phyloP scores from a whole-genome alignment of 257 asterid genomes.

The Primulina tabacum region DNA sequence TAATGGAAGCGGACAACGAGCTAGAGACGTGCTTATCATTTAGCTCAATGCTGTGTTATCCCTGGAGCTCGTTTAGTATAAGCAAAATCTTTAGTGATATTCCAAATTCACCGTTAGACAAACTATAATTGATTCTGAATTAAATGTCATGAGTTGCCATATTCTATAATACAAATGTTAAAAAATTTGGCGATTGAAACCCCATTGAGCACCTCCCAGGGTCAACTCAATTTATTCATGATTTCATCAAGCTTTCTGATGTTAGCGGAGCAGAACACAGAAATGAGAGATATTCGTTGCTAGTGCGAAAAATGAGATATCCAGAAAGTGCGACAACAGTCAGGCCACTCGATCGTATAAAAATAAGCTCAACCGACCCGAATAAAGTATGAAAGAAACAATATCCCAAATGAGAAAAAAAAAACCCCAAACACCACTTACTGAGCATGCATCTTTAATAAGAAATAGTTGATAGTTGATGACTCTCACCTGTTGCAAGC shows the following conservation, averaged over 20 bases:
- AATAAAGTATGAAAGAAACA: no score
- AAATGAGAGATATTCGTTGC: no score
- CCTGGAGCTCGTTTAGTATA: neutral
- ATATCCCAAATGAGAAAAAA: no score
- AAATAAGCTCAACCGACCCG: no score
- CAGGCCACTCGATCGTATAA: no score
- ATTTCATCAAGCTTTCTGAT: neutral
- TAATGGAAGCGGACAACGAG: neutral
- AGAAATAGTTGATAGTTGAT: no score
- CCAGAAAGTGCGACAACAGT: no score
- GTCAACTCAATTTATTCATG: neutral
- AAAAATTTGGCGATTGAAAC: neutral
- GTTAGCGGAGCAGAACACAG: neutral
- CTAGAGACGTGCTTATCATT: neutral
- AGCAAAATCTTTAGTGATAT: neutral
- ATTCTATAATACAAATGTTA: neutral
- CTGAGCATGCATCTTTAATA: no score
- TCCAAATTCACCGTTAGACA: neutral
- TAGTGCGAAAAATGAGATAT: no score
- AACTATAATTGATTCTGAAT: neutral
- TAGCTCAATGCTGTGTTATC: neutral
- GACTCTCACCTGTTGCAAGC: no score
- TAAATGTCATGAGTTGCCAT: neutral
- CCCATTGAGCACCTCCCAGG: neutral
- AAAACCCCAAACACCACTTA: no score